A percentile compares a stretch with the other conserved stretches of the same genome.
Evolutionary conservation across 1,139 yeast genomes (phyloP).

Genomic region (Yamadazyma membranifaciens): DNA sequence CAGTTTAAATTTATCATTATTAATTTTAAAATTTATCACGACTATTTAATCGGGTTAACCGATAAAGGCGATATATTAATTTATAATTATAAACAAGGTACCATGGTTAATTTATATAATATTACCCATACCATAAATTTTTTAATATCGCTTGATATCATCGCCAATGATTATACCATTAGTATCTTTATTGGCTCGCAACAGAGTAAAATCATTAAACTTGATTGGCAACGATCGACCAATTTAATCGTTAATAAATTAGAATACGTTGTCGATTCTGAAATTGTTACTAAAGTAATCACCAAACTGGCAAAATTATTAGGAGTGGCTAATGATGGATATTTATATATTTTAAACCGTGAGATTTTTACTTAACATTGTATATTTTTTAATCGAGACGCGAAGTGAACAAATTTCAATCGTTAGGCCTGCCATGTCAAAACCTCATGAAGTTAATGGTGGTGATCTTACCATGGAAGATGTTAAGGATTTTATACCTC

Average conservation of each 20-base stretch:
- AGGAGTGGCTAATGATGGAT: conserved; percentile 11
- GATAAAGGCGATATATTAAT: conserved; percentile 6
- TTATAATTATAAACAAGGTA: conserved; percentile 2
- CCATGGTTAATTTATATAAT: conserved; percentile 5
- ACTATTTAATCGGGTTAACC: conserved; percentile 3
- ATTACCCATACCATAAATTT: conserved; percentile 1
- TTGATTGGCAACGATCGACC: conserved; percentile 6
- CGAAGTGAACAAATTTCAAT: background rate
- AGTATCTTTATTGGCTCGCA: conserved; percentile 6
- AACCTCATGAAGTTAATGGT: background rate
- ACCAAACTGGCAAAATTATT: conserved; percentile 2
- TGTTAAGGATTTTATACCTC: background rate
- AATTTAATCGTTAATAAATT: conserved; percentile 4
- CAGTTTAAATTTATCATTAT: conserved; percentile 12
- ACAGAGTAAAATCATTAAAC: conserved; percentile 1
- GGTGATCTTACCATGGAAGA: background rate
- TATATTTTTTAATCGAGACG: no score
- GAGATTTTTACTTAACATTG: conserved; percentile 5
- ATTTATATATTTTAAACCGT: conserved; percentile 8
- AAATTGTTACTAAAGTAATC: conserved; percentile 3
- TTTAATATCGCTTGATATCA: conserved; percentile 4
- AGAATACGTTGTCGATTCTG: background rate
- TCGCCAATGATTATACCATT: background rate
- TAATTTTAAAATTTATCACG: conserved; percentile 9
- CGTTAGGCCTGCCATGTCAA: background rate